Evolutionary conservation across 1,139 yeast species (phyloP), one percentile per base, ranked within the genome.

Genomic region (Sugiyamaella neomexicana): DNA sequence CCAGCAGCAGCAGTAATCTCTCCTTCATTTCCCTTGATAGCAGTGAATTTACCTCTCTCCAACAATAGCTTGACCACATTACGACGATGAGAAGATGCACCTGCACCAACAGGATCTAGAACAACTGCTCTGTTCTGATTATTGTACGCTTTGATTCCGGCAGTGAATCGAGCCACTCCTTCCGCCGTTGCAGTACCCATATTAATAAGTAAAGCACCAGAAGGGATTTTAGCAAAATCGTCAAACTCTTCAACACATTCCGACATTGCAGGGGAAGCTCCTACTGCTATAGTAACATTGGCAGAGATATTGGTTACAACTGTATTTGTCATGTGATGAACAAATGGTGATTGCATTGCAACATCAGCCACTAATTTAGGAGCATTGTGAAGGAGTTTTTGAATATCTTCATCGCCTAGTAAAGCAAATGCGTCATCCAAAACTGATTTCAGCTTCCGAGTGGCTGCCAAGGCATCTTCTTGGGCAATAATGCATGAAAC

Each of bases 191-290:
- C 85, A 0, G 95, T 86, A 1, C 97, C 97, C 49, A 91, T 80
- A 66, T 91, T 91, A 38, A 89, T 65, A 10, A 89, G 77, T 36
- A 89, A 72, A 0, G 85, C 79, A 2, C 81, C 70, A 48, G 77
- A 70, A 6, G 86, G 81, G 6, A 77, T 72, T 0, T 70, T 57
- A 0, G 95, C 82, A 57, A 91, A 76, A 32, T 87, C 95, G 9
- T 69, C 79, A 62, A 79, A 89, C 66, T 91, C 97, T 1, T 75
- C 80, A 0, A 75, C 63, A 46, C 84, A 75, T 64, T 89, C 96
- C n/a, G 95, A 85, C 97, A 91, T 91, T 23, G 89, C 83, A 1
- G 98, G 97, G 1, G 95, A 85, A 0, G 86, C 95, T 1, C 96
- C 96, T 25, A 85, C 72, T 0, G 97, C 90, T 53, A 91, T 73